phyloP scores from a whole-genome alignment of 2,329 filamentous ascomycete genomes.

The Claviceps sp. region DNA sequence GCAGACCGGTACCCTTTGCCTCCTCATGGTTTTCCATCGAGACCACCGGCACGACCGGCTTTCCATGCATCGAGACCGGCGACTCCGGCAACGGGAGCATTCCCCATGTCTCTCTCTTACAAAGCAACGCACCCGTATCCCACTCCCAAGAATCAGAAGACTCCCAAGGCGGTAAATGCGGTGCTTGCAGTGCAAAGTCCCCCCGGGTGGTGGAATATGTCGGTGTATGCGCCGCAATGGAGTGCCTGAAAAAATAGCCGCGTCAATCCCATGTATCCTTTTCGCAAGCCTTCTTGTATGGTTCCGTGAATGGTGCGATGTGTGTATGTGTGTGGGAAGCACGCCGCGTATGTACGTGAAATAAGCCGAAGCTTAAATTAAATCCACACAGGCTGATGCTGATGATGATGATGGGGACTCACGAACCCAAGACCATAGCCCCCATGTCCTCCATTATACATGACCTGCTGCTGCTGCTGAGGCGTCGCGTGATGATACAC shows the following conservation, averaged over 20 bases:
- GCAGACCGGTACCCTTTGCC: constrained; percentile 11
- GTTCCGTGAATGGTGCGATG: too few relatives aligned
- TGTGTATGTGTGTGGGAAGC: constrained; percentile 11
- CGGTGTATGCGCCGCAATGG: constrained; percentile 28
- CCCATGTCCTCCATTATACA: constrained; percentile 29
- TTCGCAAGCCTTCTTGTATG: too few relatives aligned
- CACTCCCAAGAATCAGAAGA: constrained; percentile 7
- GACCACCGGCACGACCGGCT: constrained; percentile 5
- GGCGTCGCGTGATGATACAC: constrained; percentile 31
- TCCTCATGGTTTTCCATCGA: too few relatives aligned
- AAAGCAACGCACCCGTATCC: constrained; percentile 31
- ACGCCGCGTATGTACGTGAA: constrained; percentile 24
- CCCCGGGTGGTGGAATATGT: constrained; percentile 27
- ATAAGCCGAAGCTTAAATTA: constrained; percentile 37
- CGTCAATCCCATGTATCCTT: constrained; percentile 37
- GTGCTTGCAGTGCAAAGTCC: constrained; percentile 23
- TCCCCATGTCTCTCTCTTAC: constrained; percentile 26
- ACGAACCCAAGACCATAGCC: constrained; percentile 42
- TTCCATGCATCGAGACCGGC: constrained; percentile 22
- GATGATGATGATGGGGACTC: constrained; percentile 31
- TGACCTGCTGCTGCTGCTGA: constrained; percentile 13
- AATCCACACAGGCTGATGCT: constrained; percentile 43
- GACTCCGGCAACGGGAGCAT: constrained; percentile 34
- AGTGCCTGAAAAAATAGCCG: constrained; percentile 29
- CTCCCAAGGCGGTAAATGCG: constrained; percentile 16